Conservation (phyloP, 2,329 filamentous ascomycete species). For the Aphanocladium album region DNA sequence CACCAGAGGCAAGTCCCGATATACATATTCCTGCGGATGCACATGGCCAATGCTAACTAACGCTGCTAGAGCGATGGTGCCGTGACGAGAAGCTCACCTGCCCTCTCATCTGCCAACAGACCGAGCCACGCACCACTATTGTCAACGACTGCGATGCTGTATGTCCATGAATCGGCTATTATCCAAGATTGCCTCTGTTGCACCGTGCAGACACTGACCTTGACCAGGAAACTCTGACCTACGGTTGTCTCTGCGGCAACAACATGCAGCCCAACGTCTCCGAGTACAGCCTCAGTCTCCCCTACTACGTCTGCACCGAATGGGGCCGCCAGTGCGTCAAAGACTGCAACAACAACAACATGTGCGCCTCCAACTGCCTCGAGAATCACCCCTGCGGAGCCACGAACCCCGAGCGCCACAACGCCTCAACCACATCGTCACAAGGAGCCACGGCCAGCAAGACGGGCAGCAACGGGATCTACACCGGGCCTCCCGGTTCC, state of each 20-base stretch:
- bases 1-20: conserved; percentile 44
- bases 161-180: conserved; percentile 22
- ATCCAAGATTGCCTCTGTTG: background rate
- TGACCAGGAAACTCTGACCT: conserved; percentile 54
- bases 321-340: conserved; percentile 65
- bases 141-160: conserved; percentile 66
- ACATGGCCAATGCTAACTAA: background rate
- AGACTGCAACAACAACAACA: conserved; percentile 48
- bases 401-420: conserved; percentile 54
- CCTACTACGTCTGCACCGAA: conserved; percentile 70
- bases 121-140: conserved; percentile 43
- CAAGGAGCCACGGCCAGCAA: conserved; percentile 30
- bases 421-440: conserved; percentile 45
- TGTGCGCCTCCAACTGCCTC: conserved; percentile 58
- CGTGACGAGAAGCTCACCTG: conserved; percentile 56
- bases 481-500: conserved; percentile 26
- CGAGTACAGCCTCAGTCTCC: conserved; percentile 73
- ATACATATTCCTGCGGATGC: conserved; percentile 15
- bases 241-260: conserved; percentile 66
- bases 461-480: conserved; percentile 34
- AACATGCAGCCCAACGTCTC: conserved; percentile 64
- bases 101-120: conserved; percentile 67
- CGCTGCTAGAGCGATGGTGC: conserved; percentile 59
- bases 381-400: conserved; percentile 70
- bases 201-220: background rate